Conservation (phyloP, 345 rosid genomes). For the Moricandia moricandioides region DNA sequence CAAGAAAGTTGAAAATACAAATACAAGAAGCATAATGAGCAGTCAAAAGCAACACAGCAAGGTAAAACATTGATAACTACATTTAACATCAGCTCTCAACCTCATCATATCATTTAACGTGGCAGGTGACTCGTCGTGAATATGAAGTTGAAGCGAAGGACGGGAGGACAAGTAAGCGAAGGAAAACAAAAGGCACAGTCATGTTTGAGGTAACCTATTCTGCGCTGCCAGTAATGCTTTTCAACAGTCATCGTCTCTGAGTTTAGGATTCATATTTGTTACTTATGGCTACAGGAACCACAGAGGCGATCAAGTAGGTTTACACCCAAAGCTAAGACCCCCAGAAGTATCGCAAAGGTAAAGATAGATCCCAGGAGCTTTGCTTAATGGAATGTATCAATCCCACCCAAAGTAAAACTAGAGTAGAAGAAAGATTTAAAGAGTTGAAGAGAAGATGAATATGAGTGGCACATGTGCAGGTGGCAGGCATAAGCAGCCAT, state of each 20-base stretch:
- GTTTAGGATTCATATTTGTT: slow-evolving; percentile 5
- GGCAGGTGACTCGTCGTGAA: slow-evolving; percentile 71
- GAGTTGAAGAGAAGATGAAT: not conserved
- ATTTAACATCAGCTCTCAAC: not conserved
- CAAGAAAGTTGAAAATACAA: slow-evolving; percentile 50
- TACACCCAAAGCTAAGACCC: slow-evolving; percentile 55
- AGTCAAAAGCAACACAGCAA: slow-evolving; percentile 73
- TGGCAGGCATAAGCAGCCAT: slow-evolving; percentile 34
- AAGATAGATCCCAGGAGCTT: not conserved
- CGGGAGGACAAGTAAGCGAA: slow-evolving; percentile 65
- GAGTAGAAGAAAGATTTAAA: not conserved
- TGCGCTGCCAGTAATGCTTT: not conserved
- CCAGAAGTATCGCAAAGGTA: slow-evolving; percentile 55
- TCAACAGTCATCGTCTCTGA: slow-evolving; percentile 5
- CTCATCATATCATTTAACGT: slow-evolving; percentile 5
- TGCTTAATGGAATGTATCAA: not conserved
- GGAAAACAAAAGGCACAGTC: slow-evolving; percentile 61
- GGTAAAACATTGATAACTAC: slow-evolving; percentile 35
- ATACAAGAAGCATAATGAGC: slow-evolving; percentile 48
- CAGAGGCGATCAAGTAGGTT: slow-evolving; percentile 45
- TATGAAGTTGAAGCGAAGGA: slow-evolving; percentile 66
- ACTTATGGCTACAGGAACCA: slow-evolving; percentile 56
- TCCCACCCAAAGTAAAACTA: not conserved
- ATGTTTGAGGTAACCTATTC: slow-evolving; percentile 70
- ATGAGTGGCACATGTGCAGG: slow-evolving; percentile 42